Conservation (phyloP, 1,284 basidiomycete genomes). For the Cutaneotrichosporon arboriforme region DNA sequence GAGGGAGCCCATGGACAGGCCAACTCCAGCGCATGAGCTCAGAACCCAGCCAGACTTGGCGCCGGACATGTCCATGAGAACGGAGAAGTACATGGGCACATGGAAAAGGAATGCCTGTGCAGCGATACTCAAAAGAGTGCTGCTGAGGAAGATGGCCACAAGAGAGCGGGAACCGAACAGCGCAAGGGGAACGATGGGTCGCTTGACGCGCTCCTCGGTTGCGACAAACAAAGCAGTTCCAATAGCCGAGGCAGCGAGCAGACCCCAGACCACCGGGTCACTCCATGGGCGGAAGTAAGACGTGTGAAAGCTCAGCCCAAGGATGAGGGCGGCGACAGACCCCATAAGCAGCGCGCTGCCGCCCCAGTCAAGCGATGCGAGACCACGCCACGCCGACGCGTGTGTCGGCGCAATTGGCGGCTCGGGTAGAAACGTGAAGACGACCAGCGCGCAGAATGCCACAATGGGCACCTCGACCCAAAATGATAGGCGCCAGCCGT, state of each 20-base stretch:
- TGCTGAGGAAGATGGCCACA: conserved; percentile 35
- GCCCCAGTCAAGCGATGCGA: conserved; percentile 38
- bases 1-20: conserved; percentile 74
- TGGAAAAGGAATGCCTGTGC: conserved; percentile 58
- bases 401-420: conserved; percentile 37
- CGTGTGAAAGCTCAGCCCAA: conserved; percentile 73
- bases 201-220: conserved; percentile 66
- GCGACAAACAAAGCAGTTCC: conserved; percentile 58
- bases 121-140: conserved; percentile 59
- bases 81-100: conserved; percentile 45
- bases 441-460: conserved; percentile 30
- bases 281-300: conserved; percentile 75
- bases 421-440: conserved; percentile 34
- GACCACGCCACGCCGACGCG: conserved; percentile 25
- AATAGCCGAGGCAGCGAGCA: conserved; percentile 57
- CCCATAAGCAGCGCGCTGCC: conserved; percentile 57
- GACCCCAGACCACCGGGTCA: conserved; percentile 61
- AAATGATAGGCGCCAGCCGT: conserved; percentile 43
- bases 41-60: conserved; percentile 47
- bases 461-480: conserved; percentile 40
- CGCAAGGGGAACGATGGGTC: conserved; percentile 73
- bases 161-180: conserved; percentile 69
- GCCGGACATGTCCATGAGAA: conserved; percentile 39
- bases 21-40: conserved; percentile 70
- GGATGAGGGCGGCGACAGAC: conserved; percentile 65